Conservation (phyloP, 2,329 filamentous ascomycete species). For the Colletotrichum karsti region DNA sequence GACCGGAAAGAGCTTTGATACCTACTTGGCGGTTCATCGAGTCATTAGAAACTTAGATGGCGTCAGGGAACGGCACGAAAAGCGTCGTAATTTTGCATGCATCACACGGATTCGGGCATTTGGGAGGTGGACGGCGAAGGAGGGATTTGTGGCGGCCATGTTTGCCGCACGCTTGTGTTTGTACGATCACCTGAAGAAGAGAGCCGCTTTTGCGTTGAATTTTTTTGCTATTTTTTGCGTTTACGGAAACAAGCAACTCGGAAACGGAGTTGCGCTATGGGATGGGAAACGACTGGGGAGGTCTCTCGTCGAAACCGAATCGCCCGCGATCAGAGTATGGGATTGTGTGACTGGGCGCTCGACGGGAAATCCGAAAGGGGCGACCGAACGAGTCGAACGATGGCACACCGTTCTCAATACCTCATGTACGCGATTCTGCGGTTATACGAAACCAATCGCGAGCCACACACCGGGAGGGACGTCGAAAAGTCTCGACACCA, state of each 20-base stretch:
- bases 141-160: slow-evolving; percentile 21
- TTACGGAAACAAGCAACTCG: background rate
- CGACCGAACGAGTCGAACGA: slow-evolving; percentile 12
- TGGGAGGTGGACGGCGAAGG: slow-evolving; percentile 37
- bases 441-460: background rate
- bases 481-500: background rate
- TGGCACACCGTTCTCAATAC: background rate
- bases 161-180: slow-evolving; percentile 20
- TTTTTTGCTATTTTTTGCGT: slow-evolving; percentile 7
- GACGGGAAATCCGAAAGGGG: slow-evolving; percentile 27
- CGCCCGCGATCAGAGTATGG: slow-evolving; percentile 16
- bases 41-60: slow-evolving; percentile 44
- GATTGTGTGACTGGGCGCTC: slow-evolving; percentile 14
- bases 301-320: background rate
- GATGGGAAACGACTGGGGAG: background rate
- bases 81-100: slow-evolving; percentile 50
- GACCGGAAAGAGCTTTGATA: slow-evolving; percentile 41
- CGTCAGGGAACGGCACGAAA: slow-evolving; percentile 45
- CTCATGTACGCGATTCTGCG: background rate
- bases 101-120: slow-evolving; percentile 45
- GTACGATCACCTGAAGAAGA: slow-evolving; percentile 30
- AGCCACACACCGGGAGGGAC: background rate
- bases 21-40: slow-evolving; percentile 38
- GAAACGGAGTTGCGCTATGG: background rate
- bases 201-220: slow-evolving; percentile 20